Conservation (phyloP, 805 yeast species). For the Groenewaldozyma tartarivorans region DNA sequence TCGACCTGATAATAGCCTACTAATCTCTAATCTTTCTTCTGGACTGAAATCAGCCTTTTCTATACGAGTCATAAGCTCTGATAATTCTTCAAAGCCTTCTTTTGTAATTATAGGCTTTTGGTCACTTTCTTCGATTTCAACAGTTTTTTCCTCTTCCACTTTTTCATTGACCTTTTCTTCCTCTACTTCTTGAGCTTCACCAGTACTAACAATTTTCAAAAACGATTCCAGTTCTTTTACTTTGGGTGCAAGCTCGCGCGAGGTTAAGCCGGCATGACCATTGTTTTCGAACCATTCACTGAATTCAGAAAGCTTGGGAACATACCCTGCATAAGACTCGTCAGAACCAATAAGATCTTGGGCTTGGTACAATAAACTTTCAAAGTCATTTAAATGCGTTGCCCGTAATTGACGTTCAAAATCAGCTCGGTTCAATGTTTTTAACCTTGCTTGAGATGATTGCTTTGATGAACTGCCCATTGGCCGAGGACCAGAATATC, state of each 20-base stretch:
- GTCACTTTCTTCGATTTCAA: neutral
- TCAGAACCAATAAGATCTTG: conserved; percentile 46
- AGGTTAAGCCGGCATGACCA: conserved; percentile 38
- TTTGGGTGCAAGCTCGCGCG: conserved; percentile 12
- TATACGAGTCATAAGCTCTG: neutral
- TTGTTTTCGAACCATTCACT: conserved; percentile 77
- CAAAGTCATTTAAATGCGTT: conserved; percentile 57
- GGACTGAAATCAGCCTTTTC: conserved; percentile 1
- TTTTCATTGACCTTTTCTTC: neutral
- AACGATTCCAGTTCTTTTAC: conserved; percentile 6
- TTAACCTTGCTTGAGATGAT: conserved; percentile 39
- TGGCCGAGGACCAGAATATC: conserved; percentile 38
- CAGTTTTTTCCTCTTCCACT: neutral
- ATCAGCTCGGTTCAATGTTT: conserved; percentile 46
- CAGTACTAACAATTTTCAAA: neutral
- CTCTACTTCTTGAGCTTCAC: neutral
- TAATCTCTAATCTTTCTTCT: conserved; percentile 2
- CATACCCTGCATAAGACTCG: conserved; percentile 34
- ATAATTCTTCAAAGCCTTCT: neutral
- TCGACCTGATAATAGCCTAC: neutral
- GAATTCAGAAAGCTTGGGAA: conserved; percentile 30
- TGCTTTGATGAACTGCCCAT: conserved; percentile 39
- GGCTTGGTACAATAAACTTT: conserved; percentile 60
- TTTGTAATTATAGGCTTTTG: neutral
- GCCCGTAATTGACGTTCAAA: conserved; percentile 44